Conservation (phyloP, 495 filamentous ascomycete genomes). For the Daldinia loculata region DNA sequence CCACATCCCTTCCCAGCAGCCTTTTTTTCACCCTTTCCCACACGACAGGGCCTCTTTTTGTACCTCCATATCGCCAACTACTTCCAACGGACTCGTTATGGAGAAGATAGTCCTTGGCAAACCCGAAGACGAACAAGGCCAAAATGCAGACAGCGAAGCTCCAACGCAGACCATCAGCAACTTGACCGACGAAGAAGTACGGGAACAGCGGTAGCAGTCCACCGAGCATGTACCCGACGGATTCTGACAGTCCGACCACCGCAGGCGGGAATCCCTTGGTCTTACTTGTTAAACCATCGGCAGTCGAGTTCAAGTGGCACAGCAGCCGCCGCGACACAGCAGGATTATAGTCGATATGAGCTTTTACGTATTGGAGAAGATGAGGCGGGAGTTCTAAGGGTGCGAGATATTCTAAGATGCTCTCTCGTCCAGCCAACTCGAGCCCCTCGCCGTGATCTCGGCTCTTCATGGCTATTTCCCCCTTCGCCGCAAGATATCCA, state of each 20-base stretch:
- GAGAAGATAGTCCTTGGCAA: slow-evolving; percentile 69
- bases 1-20: slow-evolving; percentile 59
- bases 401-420: slow-evolving; percentile 45
- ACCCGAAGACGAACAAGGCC: slow-evolving; percentile 77
- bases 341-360: slow-evolving; percentile 72
- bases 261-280: slow-evolving; percentile 41
- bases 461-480: slow-evolving; percentile 58
- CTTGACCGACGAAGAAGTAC: slow-evolving; percentile 75
- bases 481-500: slow-evolving; percentile 74
- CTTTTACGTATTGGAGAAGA: slow-evolving; percentile 72
- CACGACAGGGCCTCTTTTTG: slow-evolving; percentile 37
- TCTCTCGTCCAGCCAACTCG: slow-evolving; percentile 12
- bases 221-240: slow-evolving; percentile 76
- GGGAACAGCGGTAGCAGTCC: slow-evolving; percentile 78
- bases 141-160: slow-evolving; percentile 75
- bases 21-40: slow-evolving; percentile 33
- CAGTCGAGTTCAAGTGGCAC: slow-evolving; percentile 1
- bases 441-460: slow-evolving; percentile 6
- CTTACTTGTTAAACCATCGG: slow-evolving; percentile 13
- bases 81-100: slow-evolving; percentile 50
- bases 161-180: slow-evolving; percentile 69
- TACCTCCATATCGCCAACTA: slow-evolving; percentile 39
- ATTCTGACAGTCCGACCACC: slow-evolving; percentile 61
- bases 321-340: slow-evolving; percentile 53
- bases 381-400: slow-evolving; percentile 65